Base-by-base conservation (phyloP, 768 basidiomycete genomes). In the Hygrophorus pudorinus region DNA sequence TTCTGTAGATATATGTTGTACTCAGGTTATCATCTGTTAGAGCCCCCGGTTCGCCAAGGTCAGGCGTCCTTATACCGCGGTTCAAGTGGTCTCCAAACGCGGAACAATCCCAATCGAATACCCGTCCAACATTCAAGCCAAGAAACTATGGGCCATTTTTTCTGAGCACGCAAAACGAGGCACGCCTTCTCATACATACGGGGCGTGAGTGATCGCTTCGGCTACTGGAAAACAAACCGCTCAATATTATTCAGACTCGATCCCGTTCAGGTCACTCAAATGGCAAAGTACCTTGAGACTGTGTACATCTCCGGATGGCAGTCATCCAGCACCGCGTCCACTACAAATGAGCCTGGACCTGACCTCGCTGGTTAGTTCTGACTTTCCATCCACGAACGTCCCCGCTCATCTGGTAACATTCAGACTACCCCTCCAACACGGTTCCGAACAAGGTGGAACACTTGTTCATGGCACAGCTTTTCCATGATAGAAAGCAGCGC, bases 371-470 rank as follows among this genome's bases (percentile, higher is more conserved):
- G 90, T 87, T 53, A 52, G 71, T 58, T 13, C 14, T 16, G 9
- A 13, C 44, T 11, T 11, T 33, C 9, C 16, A 18, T 20, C n/a
- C 27, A 6, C 1, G 29, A 9, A 7, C 2, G 6, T 18, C 6
- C 16, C 18, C 28, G 14, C 16, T 33, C 12, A 40, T 28, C 12
- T 20, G n/a, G 27, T 37, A 11, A 17, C 21, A 4, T 24, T 7
- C 44, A 90, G 93, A 97, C 63, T 97, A 98, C 66, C 96, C 96
- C 1, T 94, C 87, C 40, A 97, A 98, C 71, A 98, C 96, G 16
- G 94, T 98, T 1, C 96, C 96, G 2, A 90, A 89, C 74, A 97
- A 97, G 72, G 96, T 98, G 50, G 90, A 97, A 61, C 96, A 98
- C 51, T 74, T 98, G 42, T 98, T 98, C 78, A 78, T 85, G 73